Evolutionary conservation across 768 basidiomycete species (phyloP).

Genomic region (Psilocybe tampanensis): DNA sequence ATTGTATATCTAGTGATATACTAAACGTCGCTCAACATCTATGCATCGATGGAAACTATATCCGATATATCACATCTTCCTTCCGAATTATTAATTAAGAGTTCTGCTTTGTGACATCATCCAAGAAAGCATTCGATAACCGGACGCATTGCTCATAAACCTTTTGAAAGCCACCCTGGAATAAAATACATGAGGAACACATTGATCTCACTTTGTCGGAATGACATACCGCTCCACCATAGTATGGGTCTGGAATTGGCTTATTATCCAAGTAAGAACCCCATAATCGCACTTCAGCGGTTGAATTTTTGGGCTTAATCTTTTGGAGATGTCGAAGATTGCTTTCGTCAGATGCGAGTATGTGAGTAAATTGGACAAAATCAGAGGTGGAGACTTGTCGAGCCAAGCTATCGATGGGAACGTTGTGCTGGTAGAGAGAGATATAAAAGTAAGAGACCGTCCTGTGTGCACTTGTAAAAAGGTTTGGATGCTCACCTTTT

Average conservation of each 20-base stretch:
- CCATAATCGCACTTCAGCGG: slow-evolving; percentile 75
- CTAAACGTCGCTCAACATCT: background rate
- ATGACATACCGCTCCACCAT: slow-evolving; percentile 62
- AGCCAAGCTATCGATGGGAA: slow-evolving; percentile 71
- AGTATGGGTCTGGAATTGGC: slow-evolving; percentile 86
- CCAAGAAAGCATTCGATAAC: slow-evolving; percentile 81
- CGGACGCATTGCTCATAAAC: slow-evolving; percentile 77
- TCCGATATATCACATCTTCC: background rate
- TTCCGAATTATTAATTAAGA: background rate
- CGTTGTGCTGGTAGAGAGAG: slow-evolving; percentile 53
- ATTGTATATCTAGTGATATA: background rate
- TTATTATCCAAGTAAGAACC: slow-evolving; percentile 73
- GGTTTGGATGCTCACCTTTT: slow-evolving; percentile 49
- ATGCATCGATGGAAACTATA: background rate
- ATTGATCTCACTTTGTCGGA: background rate
- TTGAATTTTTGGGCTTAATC: slow-evolving; percentile 50
- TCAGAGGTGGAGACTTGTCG: slow-evolving; percentile 70
- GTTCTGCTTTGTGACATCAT: slow-evolving; percentile 48
- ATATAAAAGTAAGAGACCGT: slow-evolving; percentile 1
- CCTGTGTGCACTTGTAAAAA: background rate
- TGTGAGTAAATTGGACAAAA: slow-evolving; percentile 78
- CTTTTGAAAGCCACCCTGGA: slow-evolving; percentile 70
- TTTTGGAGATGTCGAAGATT: slow-evolving; percentile 68
- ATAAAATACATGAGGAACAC: background rate
- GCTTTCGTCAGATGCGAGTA: slow-evolving; percentile 81